Base-by-base conservation (phyloP, 495 filamentous ascomycete species). In the Podospora comata region DNA sequence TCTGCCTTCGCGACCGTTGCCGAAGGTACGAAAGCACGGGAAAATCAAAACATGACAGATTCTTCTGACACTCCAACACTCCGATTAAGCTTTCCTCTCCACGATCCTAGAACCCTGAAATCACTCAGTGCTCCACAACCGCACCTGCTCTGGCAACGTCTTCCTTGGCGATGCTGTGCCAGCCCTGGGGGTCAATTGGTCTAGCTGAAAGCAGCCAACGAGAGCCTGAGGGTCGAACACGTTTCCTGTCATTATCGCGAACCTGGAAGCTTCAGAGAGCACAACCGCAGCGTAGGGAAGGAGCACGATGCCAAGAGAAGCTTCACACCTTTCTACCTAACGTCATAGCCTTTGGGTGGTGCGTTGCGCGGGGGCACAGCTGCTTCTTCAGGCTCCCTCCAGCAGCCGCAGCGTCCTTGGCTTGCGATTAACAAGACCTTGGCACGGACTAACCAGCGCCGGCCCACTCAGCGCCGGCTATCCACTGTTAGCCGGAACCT, bases 331-430 rank as follows among this genome's bases (percentile, higher is more conserved):
- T 26, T 5, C 18, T 7, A 39, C 30, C 32, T 48, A 44, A 63
- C 61, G 61, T 63, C 61, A 63, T 63, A 11, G 61, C 61, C 19
- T 15, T 19, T 32, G 3, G 32, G 15, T n/a, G 61, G 48, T 63
- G 61, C 61, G 18, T 34, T 63, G 7, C 60, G 18, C 26, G 26
- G 11, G 58, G n/a, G 26, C 60, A 32, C 28, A 28, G 9, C 11
- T 28, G 13, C 28, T 39, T 19, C 61, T 63, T 32, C 61, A 9
- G 61, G n/a, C 32, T 6, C 11, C 61, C 32, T 34, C 13, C 18
- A 20, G 28, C 61, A 39, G 61, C 61, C 61, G 61, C 61, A 63
- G 61, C 30, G 15, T 16, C 4, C 61, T 63, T 63, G 61, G 61
- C 59, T 32, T 27, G 6, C 16, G 61, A 44, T 48, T 34, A 32